A percentile compares a stretch with the other conserved stretches of the same genome.
phyloP scores from a whole-genome alignment of 2,329 filamentous ascomycete species.

The Polychaeton citri region DNA sequence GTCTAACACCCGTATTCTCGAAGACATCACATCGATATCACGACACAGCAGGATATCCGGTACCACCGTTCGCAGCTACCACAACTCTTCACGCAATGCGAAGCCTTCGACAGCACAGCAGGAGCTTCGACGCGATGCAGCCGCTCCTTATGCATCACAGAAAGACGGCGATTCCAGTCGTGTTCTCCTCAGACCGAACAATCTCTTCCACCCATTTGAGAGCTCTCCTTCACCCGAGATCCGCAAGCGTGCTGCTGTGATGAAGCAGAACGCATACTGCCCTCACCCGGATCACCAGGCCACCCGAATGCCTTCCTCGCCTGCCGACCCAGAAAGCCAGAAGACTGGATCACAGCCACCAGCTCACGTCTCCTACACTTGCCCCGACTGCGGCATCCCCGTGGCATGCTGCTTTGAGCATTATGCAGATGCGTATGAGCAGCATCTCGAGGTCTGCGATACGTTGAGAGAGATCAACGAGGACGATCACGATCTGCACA shows the following conservation, averaged over 20 bases:
- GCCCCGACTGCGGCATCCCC: slow-evolving; percentile 87
- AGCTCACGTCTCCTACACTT: slow-evolving; percentile 82
- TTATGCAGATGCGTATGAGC: slow-evolving; percentile 91
- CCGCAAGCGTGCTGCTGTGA: slow-evolving; percentile 73
- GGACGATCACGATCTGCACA: slow-evolving; percentile 88
- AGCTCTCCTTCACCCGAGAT: slow-evolving; percentile 82
- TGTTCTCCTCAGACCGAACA: slow-evolving; percentile 50
- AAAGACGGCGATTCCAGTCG: slow-evolving; percentile 1
- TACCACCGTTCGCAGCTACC: neutral
- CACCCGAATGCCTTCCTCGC: slow-evolving; percentile 53
- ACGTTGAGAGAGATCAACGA: slow-evolving; percentile 87
- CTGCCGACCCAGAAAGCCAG: slow-evolving; percentile 49
- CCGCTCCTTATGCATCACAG: neutral
- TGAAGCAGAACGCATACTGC: slow-evolving; percentile 86
- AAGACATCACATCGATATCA: neutral
- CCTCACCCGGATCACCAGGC: slow-evolving; percentile 78
- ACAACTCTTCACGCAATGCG: neutral
- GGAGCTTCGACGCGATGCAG: neutral
- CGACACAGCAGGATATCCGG: neutral
- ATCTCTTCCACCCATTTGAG: slow-evolving; percentile 88
- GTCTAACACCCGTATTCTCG: neutral
- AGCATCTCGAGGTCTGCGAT: slow-evolving; percentile 85
- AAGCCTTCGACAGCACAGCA: neutral
- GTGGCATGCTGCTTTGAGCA: slow-evolving; percentile 90
- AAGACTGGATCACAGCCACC: slow-evolving; percentile 52